Percentiles rank a stretch among this genome's conserved stretches.
phyloP scores from a whole-genome alignment of 1,284 basidiomycete species.

The Irpex lacteus region DNA sequence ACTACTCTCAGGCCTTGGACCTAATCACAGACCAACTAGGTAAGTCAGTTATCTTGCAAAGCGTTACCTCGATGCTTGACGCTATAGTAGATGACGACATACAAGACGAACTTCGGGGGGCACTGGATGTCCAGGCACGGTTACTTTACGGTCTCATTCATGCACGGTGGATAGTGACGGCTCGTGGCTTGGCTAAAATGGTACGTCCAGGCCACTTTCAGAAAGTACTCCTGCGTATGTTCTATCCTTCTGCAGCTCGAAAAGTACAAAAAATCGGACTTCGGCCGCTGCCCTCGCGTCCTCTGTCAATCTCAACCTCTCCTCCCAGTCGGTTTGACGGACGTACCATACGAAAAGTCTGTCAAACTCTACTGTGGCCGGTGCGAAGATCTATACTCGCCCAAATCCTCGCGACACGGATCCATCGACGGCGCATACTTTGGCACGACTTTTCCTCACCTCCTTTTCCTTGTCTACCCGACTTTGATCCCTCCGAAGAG shows the following conservation, averaged over 20 bases:
- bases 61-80: neutral
- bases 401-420: constrained; percentile 92
- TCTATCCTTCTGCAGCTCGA: constrained; percentile 60
- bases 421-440: constrained; percentile 97
- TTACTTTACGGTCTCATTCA: constrained; percentile 96
- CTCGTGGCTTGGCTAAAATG: constrained; percentile 93
- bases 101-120: constrained; percentile 72
- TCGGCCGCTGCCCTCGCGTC: constrained; percentile 93
- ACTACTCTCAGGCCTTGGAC: constrained; percentile 93
- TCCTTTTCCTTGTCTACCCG: constrained; percentile 94
- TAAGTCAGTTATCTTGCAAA: constrained; percentile 35
- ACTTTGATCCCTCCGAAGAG: constrained; percentile 85
- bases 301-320: constrained; percentile 90
- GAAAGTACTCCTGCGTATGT: constrained; percentile 91
- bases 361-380: constrained; percentile 96
- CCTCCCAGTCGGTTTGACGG: constrained; percentile 92
- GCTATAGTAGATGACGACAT: constrained; percentile 65
- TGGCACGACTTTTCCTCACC: constrained; percentile 94
- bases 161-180: constrained; percentile 94
- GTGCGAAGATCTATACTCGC: constrained; percentile 95
- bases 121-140: constrained; percentile 89
- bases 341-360: constrained; percentile 93
- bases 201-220: constrained; percentile 38
- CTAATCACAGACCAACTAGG: constrained; percentile 93
- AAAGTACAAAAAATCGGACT: constrained; percentile 96